phyloP scores from a whole-genome alignment of 1,284 basidiomycete species.

The Pulchroboletus neoregius region DNA sequence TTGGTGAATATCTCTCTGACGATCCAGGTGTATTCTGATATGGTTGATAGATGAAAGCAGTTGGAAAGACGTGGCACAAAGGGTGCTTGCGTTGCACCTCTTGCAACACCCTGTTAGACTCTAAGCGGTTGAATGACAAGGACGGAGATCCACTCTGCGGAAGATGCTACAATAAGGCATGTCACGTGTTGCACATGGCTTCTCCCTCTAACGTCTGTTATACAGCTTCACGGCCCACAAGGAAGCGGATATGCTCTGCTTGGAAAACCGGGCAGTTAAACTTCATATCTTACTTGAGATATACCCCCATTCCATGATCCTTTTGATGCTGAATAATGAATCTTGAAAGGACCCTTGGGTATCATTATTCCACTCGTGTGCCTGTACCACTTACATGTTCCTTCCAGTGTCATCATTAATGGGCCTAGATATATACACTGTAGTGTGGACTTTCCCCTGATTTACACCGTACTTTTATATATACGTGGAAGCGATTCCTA shows the following conservation, averaged over 20 bases:
- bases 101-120: conserved; percentile 63
- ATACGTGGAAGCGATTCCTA: background rate
- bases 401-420: conserved; percentile 13
- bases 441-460: conserved; percentile 12
- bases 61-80: conserved; percentile 74
- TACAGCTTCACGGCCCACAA: conserved; percentile 65
- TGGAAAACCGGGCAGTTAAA: conserved; percentile 52
- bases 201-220: conserved; percentile 4
- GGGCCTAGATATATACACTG: conserved; percentile 9
- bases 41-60: conserved; percentile 57
- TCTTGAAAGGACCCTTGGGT: conserved; percentile 14
- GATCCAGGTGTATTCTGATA: conserved; percentile 7
- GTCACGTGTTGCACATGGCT: conserved; percentile 17
- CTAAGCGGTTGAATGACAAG: conserved; percentile 65
- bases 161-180: conserved; percentile 69
- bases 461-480: conserved; percentile 2
- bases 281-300: background rate
- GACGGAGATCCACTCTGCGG: conserved; percentile 67
- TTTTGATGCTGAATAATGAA: conserved; percentile 7
- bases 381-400: conserved; percentile 24
- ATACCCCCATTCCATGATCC: conserved; percentile 2
- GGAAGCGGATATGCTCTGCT: conserved; percentile 71
- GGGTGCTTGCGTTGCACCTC: conserved; percentile 68
- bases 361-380: conserved; percentile 24
- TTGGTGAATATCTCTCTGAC: conserved; percentile 16